These are phyloP conservation scores for Wickerhamiella spandovensis DNA, from an alignment of 805 yeast genomes.

Conservation along the genomic window DNA sequence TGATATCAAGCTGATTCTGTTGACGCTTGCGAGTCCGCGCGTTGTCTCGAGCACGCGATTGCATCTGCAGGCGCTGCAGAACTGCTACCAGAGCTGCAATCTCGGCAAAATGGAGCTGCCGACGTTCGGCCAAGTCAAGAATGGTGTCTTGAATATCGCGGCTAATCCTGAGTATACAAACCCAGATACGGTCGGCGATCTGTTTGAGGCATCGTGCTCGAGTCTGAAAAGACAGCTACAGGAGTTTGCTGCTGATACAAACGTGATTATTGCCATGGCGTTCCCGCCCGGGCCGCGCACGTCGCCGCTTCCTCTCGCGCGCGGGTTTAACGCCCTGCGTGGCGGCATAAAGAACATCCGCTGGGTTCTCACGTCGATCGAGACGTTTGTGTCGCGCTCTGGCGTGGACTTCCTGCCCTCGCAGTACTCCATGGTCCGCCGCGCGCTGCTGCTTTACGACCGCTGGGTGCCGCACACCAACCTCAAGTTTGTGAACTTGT, in stretches of 20 bases:
- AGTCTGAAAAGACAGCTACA: slow-evolving; percentile 11
- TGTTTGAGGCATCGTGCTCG: slow-evolving; percentile 14
- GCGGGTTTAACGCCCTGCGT: slow-evolving; percentile 15
- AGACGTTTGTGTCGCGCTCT: slow-evolving; percentile 15
- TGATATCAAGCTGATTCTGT: slow-evolving; percentile 19
- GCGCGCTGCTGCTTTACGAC: slow-evolving; percentile 23
- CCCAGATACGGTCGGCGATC: slow-evolving; percentile 17
- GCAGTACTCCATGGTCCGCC: slow-evolving; percentile 17
- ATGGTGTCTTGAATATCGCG: slow-evolving; percentile 12
- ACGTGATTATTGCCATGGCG: slow-evolving; percentile 11
- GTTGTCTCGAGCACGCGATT: slow-evolving; percentile 5
- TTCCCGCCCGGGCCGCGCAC: slow-evolving; percentile 12
- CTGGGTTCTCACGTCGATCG: slow-evolving; percentile 14
- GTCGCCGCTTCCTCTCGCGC: slow-evolving; percentile 17
- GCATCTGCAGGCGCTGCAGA: slow-evolving; percentile 19
- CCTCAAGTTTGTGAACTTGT: background rate
- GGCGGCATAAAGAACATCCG: slow-evolving; percentile 10
- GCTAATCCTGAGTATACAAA: slow-evolving; percentile 14
- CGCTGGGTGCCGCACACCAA: slow-evolving; percentile 14
- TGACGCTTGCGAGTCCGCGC: slow-evolving; percentile 14
- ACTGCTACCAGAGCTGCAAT: slow-evolving; percentile 24
- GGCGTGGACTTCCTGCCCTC: slow-evolving; percentile 21
- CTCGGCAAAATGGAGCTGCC: slow-evolving; percentile 22
- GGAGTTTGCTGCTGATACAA: slow-evolving; percentile 2
- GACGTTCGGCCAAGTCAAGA: slow-evolving; percentile 12